phyloP scores from a whole-genome alignment of 2,329 filamentous ascomycete genomes.

The Fusarium humuli region DNA sequence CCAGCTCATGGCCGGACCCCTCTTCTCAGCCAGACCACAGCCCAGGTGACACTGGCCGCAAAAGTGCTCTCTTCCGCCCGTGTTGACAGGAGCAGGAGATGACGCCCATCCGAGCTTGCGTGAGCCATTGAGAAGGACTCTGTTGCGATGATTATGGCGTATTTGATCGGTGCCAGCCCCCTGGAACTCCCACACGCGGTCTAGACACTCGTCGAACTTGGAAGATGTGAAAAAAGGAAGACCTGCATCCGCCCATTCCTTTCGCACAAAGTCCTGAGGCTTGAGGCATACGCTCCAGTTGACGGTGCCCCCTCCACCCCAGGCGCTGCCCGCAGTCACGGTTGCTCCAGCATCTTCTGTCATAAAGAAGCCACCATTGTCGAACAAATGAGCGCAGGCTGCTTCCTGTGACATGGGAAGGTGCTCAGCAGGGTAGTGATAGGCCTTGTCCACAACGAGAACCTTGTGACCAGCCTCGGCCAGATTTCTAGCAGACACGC shows the following conservation, averaged over 20 bases:
- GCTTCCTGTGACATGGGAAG: constrained; percentile 78
- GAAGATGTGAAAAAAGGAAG: constrained; percentile 79
- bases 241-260: constrained; percentile 80
- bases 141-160: constrained; percentile 79
- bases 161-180: constrained; percentile 75
- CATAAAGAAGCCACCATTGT: constrained; percentile 70
- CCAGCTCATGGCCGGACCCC: constrained; percentile 81
- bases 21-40: constrained; percentile 77
- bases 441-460: constrained; percentile 84
- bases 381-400: constrained; percentile 73
- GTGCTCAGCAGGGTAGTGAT: constrained; percentile 77
- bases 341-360: constrained; percentile 68
- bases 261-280: constrained; percentile 79
- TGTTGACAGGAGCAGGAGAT: constrained; percentile 81
- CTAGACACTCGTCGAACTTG: constrained; percentile 81
- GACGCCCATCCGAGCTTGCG: constrained; percentile 78
- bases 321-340: constrained; percentile 76
- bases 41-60: constrained; percentile 75
- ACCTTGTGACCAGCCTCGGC: constrained; percentile 81
- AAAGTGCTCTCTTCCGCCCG: constrained; percentile 76
- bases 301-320: constrained; percentile 87
- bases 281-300: constrained; percentile 80
- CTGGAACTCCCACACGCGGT: constrained; percentile 83
- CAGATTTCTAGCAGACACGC: constrained; percentile 82
- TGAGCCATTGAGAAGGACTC: constrained; percentile 78